A percentile compares a stretch with the other conserved stretches of the same genome.
Evolutionary conservation across 257 asterid species (phyloP).

Genomic region (Nicotiana tabacum): DNA sequence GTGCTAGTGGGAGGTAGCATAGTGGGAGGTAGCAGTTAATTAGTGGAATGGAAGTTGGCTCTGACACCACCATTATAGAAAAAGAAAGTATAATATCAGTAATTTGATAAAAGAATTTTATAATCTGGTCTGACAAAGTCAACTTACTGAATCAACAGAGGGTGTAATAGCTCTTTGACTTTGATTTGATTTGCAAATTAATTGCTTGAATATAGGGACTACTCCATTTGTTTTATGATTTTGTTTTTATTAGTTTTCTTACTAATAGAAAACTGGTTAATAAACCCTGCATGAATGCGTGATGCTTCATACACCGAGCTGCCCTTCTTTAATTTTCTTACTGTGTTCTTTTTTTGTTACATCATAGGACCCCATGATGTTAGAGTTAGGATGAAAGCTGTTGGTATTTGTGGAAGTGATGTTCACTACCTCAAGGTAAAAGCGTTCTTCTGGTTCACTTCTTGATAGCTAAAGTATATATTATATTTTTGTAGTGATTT

Average conservation of each 20-base stretch:
- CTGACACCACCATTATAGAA: too few species aligned
- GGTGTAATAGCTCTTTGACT: background rate
- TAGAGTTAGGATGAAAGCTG: constrained; percentile 89
- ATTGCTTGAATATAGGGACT: too few species aligned
- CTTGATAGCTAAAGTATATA: background rate
- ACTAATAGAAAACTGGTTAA: too few species aligned
- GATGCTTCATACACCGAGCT: too few species aligned
- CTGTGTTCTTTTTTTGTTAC: background rate
- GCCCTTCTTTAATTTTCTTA: background rate
- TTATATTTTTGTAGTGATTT: background rate
- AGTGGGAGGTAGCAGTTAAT: too few species aligned
- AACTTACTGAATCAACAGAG: background rate
- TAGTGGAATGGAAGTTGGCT: too few species aligned
- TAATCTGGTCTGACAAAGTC: background rate
- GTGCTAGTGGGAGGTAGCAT: too few species aligned
- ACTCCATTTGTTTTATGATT: background rate
- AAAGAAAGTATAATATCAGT: background rate
- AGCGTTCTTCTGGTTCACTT: background rate
- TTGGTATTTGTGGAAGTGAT: constrained; percentile 98
- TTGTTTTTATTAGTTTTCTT: background rate
- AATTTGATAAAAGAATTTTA: background rate
- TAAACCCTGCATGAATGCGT: too few species aligned
- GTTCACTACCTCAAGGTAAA: constrained; percentile 86
- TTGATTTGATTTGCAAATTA: background rate
- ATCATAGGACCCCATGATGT: constrained; percentile 72